phyloP scores from a whole-genome alignment of 2,329 filamentous ascomycete species.

The Falciphora oryzae region DNA sequence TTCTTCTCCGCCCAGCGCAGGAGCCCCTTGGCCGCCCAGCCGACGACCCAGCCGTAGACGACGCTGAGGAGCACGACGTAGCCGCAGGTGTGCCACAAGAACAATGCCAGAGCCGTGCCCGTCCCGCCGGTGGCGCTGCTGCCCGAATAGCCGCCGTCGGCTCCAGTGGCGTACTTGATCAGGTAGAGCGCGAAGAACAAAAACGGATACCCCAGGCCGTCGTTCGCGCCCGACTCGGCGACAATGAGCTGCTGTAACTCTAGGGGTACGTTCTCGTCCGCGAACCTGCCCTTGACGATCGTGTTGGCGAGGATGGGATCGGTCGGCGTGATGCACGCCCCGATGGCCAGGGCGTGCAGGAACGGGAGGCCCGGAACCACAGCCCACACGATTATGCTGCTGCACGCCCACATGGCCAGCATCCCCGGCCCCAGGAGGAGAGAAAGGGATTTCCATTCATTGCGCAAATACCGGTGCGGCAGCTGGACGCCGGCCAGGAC shows the following conservation, averaged over 20 bases:
- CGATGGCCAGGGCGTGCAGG: slow-evolving; percentile 73
- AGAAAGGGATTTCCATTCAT: slow-evolving; percentile 70
- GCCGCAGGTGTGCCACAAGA: slow-evolving; percentile 81
- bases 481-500: slow-evolving; percentile 85
- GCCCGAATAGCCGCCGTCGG: slow-evolving; percentile 45
- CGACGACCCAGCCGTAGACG: slow-evolving; percentile 69
- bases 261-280: slow-evolving; percentile 81
- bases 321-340: slow-evolving; percentile 85
- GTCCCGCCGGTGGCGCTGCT: slow-evolving; percentile 49
- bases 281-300: slow-evolving; percentile 91
- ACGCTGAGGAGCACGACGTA: slow-evolving; percentile 78
- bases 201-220: slow-evolving; percentile 85
- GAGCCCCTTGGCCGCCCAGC: slow-evolving; percentile 75
- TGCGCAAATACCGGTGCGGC: slow-evolving; percentile 72
- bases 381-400: slow-evolving; percentile 72
- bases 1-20: slow-evolving; percentile 79
- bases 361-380: slow-evolving; percentile 67
- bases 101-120: slow-evolving; percentile 64
- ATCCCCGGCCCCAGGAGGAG: slow-evolving; percentile 79
- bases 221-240: slow-evolving; percentile 81
- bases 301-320: slow-evolving; percentile 84
- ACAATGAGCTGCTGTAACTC: slow-evolving; percentile 75
- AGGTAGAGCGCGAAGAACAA: slow-evolving; percentile 79
- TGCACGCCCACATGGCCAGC: slow-evolving; percentile 79
- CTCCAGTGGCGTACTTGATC: slow-evolving; percentile 64